A percentile compares a stretch with the other conserved stretches of the same genome.
Conservation (phyloP, 2,329 filamentous ascomycete species). For the Arthroderma sp. region DNA sequence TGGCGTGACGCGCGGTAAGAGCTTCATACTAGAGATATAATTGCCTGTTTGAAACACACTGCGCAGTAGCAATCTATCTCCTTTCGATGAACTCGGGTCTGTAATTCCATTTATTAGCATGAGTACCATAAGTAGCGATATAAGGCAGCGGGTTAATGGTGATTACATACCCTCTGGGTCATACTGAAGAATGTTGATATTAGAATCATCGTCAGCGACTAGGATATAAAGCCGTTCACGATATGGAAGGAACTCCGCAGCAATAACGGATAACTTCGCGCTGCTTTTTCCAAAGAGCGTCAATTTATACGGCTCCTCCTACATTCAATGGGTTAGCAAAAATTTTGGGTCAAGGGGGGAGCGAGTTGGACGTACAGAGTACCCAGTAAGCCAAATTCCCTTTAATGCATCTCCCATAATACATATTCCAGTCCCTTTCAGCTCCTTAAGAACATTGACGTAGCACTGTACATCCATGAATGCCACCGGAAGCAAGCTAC, state of each 20-base stretch:
- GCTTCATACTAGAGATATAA: constrained; percentile 57
- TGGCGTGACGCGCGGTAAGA: constrained; percentile 55
- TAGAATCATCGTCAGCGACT: constrained; percentile 69
- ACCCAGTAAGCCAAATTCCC: constrained; percentile 91
- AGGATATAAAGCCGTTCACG: constrained; percentile 72
- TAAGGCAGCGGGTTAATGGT: background rate
- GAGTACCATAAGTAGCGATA: background rate
- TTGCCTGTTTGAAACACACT: constrained; percentile 82
- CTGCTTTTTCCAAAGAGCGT: constrained; percentile 80
- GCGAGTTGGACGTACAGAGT: constrained; percentile 44
- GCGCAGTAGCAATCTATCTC: constrained; percentile 72
- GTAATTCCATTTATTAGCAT: background rate
- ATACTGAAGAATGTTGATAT: constrained; percentile 81
- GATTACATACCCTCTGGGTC: constrained; percentile 70
- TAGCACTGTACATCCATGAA: constrained; percentile 98
- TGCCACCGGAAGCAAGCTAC: constrained; percentile 78
- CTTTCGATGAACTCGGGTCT: constrained; percentile 90
- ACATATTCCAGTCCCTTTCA: constrained; percentile 71
- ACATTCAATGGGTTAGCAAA: constrained; percentile 1
- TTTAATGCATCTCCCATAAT: constrained; percentile 83
- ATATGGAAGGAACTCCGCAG: constrained; percentile 78
- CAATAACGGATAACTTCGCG: constrained; percentile 61
- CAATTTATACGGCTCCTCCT: constrained; percentile 92
- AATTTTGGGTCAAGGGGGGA: background rate
- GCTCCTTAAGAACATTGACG: constrained; percentile 69